Evolutionary conservation across 345 rosid species (phyloP), one percentile per base, ranked within the genome.

Genomic region (Ceriops decandra): DNA sequence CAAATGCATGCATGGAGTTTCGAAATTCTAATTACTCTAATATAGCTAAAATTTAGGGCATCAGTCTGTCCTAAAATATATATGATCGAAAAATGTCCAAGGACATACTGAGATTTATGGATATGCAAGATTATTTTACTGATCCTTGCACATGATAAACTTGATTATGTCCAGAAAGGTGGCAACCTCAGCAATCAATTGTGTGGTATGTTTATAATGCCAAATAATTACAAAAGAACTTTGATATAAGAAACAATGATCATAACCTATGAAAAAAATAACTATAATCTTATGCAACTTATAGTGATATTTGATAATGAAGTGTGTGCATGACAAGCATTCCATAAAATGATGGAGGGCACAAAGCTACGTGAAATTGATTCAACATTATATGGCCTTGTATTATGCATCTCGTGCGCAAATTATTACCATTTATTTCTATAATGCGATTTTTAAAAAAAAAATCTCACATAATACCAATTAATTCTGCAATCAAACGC

Each of bases 261-360:
- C 61, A 42, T 13, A 42, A 11, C 19, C 4, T 42, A 38, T 11
- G 16, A 13, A 42, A 11, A 42, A 42, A 42, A 42, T 0, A 13
- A 42, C 19, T 13, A 42, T 11, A 42, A 42, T 42, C 17, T 13
- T 42, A 58, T 51, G 27, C 53, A 76, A 53, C 47, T 60, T n/a
- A 57, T 71, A 64, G 68, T 66, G 69, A 42, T 70, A 64, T 60
- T 53, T 72, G 70, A 72, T 75, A 57, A 69, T 66, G 80, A 80
- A 77, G 80, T 61, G 72, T 61, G 72, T 77, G 81, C 63, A 73
- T 70, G 68, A 66, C 74, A 83, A 70, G 84, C 77, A 42, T 27
- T 65, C 49, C 63, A n/a, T 66, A 60, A 70, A 79, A 74, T 72
- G 69, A 74, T 64, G 73, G 73, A 73, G 53, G n/a, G n/a, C 36